Base-by-base conservation (phyloP, 331 rosid species). In the Malus hybrid region DNA sequence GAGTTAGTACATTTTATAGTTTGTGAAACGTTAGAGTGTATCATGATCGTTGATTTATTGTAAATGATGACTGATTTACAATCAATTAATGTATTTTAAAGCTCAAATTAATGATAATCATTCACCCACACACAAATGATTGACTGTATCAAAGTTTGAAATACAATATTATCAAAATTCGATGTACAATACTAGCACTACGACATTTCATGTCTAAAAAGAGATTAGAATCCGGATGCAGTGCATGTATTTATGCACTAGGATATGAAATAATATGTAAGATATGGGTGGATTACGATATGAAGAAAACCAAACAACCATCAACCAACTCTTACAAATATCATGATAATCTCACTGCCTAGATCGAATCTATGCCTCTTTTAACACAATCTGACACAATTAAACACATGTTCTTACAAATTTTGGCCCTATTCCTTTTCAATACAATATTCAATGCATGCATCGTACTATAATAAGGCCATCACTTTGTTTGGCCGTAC, bases 301-400 rank as follows among this genome's bases (percentile, higher is more conserved):
- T 52, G 20, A 9, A 52, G 20, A 6, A 52, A 16, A 52, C 57
- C 56, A 6, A 57, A 13, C 55, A 20, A 5, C 10, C 18, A 72
- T 6, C 55, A 22, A 72, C 15, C 71, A 66, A 77, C 24, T 15
- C 3, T 50, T 50, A 15, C 57, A 52, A 16, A 16, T 52, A 52
- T 16, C 57, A 52, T 0, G 39, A 34, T 48, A 78, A 62, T 76
- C 39, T 61, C 33, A 61, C 42, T 72, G 30, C 24, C 75, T 36
- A 32, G 3, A 77, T 72, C 22, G 50, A 79, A 80, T 76, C 71
- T 36, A 60, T 78, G 61, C 52, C 24, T 60, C 20, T 5, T 15
- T 71, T 0, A 29, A 57, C 75, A 72, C 68, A 39, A 42, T 10
- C 29, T 24, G 68, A 39, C 69, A 28, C 11, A 7, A 1, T 28